Base-by-base conservation (phyloP, 345 rosid genomes). In the Sisymbrium altissimum region DNA sequence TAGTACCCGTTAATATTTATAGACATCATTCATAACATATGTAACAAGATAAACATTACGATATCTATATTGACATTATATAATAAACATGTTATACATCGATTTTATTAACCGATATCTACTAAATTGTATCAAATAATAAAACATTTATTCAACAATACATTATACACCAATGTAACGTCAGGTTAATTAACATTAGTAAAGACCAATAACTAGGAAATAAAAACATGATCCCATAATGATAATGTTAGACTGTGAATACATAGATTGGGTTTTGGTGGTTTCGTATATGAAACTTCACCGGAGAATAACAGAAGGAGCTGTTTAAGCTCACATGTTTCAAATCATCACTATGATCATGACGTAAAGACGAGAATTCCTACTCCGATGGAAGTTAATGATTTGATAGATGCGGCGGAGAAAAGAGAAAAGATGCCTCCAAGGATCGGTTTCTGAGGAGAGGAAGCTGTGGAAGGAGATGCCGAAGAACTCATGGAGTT, bases 371-470 rank as follows among this genome's bases (percentile, higher is more conserved):
- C 38, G 87, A 88, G 33, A 83, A 56, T 0, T 91, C 97, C 9
- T 10, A 81, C 80, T 44, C 76, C 81, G 32, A 80, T 71, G 5
- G 87, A 65, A 18, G 80, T 61, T 4, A 78, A 62, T 29, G 82
- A 83, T 64, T 79, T 82, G 7, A 76, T 82, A 0, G 84, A 64
- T 8, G 89, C 79, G 35, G 82, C 83, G 10, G 97, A 83, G 81
- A 95, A 89, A 44, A 95, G 81, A n/a, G 89, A 86, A 23, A 96
- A 86, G 13, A 95, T 85, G 1, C 99, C 99, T 9, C 98, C 98
- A 6, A 84, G 68, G 12, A 70, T 77, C 0, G 90, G 87, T 64
- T 82, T 92, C 65, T 84, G 90, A 0, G 87, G 85, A 6, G 91
- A 68, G 17, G 91, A 64, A 7, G 83, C 72, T 3, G 80, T 59